Conservation (phyloP, 2,329 filamentous ascomycete species). For the Ophidiomyces ophidiicola region DNA sequence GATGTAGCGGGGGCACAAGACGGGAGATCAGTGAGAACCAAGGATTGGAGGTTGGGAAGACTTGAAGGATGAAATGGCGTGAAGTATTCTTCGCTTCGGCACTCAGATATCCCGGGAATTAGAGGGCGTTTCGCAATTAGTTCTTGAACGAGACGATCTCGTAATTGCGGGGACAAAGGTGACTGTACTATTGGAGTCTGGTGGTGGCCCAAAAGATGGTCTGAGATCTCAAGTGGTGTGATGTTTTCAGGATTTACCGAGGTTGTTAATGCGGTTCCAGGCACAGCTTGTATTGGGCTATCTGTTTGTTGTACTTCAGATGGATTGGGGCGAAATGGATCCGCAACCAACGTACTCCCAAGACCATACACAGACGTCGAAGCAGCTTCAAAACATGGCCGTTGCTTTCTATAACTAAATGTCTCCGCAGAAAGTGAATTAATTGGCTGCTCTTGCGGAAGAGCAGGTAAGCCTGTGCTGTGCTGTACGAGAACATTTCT, state of each 20-base stretch:
- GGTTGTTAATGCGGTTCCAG: background rate
- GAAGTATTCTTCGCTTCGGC: constrained; percentile 21
- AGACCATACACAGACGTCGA: too few species aligned
- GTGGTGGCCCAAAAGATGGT: background rate
- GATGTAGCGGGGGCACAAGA: constrained; percentile 32
- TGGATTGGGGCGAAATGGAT: too few species aligned
- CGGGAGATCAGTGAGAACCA: constrained; percentile 48
- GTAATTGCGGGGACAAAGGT: constrained; percentile 20
- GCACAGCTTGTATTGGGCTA: too few species aligned
- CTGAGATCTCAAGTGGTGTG: background rate
- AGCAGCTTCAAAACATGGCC: too few species aligned
- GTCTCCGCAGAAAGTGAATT: too few species aligned
- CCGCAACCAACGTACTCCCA: too few species aligned
- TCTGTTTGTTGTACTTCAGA: too few species aligned
- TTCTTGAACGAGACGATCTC: constrained; percentile 26
- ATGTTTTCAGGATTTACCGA: too few species aligned
- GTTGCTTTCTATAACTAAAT: too few species aligned
- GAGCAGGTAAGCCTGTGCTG: background rate
- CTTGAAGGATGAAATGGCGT: constrained; percentile 42
- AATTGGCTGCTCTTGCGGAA: too few species aligned
- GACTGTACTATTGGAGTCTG: too few species aligned
- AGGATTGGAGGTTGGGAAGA: constrained; percentile 42
- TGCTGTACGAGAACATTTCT: constrained; percentile 31
- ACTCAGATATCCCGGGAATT: constrained; percentile 15
- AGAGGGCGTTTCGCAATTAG: constrained; percentile 30